These are phyloP conservation scores for Hypoxylon cercidicola DNA, from an alignment of 495 filamentous ascomycete genomes.

Conservation along the genomic window DNA sequence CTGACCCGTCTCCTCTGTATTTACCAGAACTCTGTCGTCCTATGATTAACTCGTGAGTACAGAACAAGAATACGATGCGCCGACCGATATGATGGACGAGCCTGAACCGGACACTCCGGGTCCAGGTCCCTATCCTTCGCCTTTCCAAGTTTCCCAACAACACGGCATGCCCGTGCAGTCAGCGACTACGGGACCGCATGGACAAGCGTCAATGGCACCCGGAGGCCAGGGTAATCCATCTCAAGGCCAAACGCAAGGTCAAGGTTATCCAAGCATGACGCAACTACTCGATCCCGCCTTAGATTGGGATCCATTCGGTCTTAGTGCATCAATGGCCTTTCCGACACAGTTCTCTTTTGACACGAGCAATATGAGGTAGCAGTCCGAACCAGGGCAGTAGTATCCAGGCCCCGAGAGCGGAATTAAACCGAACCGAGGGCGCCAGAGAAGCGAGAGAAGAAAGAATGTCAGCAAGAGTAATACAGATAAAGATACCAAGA, in stretches of 20 bases:
- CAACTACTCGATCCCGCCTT: constrained; percentile 82
- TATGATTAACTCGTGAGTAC: constrained; percentile 80
- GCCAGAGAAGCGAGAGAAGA: neutral
- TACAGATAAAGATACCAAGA: constrained; percentile 7
- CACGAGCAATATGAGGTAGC: constrained; percentile 66
- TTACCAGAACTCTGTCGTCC: constrained; percentile 80
- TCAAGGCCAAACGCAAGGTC: constrained; percentile 54
- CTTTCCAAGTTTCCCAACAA: constrained; percentile 41
- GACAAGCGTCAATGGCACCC: constrained; percentile 44
- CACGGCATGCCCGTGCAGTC: constrained; percentile 56
- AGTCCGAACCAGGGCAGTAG: neutral
- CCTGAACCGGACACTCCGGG: constrained; percentile 74
- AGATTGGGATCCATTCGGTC: constrained; percentile 89
- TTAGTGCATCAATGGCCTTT: constrained; percentile 94
- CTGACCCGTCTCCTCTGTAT: constrained; percentile 68
- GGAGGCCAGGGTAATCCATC: constrained; percentile 47
- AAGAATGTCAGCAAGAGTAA: constrained; percentile 1
- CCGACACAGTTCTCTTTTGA: constrained; percentile 90
- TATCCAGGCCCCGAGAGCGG: neutral
- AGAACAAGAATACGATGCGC: constrained; percentile 99
- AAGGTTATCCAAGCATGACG: constrained; percentile 67
- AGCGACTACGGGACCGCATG: constrained; percentile 52
- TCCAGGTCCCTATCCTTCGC: constrained; percentile 70
- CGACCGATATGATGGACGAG: constrained; percentile 93
- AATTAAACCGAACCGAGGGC: neutral